phyloP scores from a whole-genome alignment of 2,329 filamentous ascomycete species.

The Myriosclerotinia scirpicola region DNA sequence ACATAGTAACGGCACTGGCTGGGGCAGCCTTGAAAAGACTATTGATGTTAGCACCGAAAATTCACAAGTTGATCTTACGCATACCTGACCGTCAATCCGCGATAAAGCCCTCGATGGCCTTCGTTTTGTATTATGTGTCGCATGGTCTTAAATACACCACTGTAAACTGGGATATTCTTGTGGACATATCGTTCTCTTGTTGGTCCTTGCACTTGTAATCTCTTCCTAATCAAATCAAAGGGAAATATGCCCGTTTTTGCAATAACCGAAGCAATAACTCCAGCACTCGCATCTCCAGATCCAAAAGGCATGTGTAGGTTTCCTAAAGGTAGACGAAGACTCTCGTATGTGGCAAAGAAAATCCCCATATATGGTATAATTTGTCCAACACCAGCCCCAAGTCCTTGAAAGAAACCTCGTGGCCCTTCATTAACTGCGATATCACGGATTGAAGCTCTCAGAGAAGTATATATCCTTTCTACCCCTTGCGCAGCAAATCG shows the following conservation, averaged over 20 bases:
- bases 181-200: constrained; percentile 77
- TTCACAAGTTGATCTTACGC: neutral
- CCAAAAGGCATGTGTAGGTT: constrained; percentile 64
- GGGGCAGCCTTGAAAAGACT: constrained; percentile 88
- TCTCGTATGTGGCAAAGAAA: constrained; percentile 90
- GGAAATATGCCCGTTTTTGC: constrained; percentile 93
- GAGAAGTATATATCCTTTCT: constrained; percentile 73
- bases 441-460: constrained; percentile 66
- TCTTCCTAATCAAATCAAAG: constrained; percentile 86
- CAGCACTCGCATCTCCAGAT: constrained; percentile 79
- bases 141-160: constrained; percentile 64
- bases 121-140: constrained; percentile 67
- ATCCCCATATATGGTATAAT: constrained; percentile 97
- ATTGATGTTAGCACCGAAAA: constrained; percentile 1
- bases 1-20: constrained; percentile 73
- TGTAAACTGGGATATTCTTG: constrained; percentile 84
- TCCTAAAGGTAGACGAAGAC: constrained; percentile 61
- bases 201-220: constrained; percentile 93
- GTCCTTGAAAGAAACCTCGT: constrained; percentile 82
- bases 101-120: constrained; percentile 78
- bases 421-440: constrained; percentile 75
- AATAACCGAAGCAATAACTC: constrained; percentile 73
- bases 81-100: constrained; percentile 74
- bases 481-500: constrained; percentile 93
- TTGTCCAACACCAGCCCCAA: constrained; percentile 78